Evolutionary conservation across 1,139 yeast genomes (phyloP).

Genomic region (Debaryomycetaceae sp.): DNA sequence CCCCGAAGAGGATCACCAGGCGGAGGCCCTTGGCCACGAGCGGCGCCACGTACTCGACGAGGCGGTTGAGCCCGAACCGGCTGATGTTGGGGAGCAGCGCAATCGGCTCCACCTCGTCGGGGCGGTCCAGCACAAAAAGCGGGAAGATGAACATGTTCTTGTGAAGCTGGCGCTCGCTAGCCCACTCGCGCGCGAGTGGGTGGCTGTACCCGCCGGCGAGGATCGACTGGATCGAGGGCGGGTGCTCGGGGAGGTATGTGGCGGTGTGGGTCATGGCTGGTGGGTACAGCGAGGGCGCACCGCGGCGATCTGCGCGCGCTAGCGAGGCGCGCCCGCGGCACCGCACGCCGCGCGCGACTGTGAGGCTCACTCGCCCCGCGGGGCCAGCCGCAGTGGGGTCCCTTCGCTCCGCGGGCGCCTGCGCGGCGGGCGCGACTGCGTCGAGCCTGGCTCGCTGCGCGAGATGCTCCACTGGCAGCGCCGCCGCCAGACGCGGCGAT

Average conservation of each 20-base stretch:
- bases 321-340: too few species aligned
- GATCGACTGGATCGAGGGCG: conserved; percentile 68
- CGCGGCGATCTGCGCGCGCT: too few species aligned
- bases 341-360: too few species aligned
- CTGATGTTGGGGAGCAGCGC: conserved; percentile 83
- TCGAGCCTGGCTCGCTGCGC: too few species aligned
- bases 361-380: too few species aligned
- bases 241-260: conserved; percentile 55
- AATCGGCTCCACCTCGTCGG: conserved; percentile 74
- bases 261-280: conserved; percentile 53
- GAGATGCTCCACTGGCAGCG: too few species aligned
- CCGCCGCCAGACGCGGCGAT: too few species aligned
- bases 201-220: conserved; percentile 94
- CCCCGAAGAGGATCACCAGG: conserved; percentile 90
- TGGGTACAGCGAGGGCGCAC: too few species aligned
- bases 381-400: too few species aligned
- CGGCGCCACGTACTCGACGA: conserved; percentile 65
- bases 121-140: conserved; percentile 73
- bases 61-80: conserved; percentile 77
- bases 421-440: too few species aligned
- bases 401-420: too few species aligned
- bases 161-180: conserved; percentile 72
- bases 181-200: conserved; percentile 89
- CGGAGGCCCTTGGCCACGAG: conserved; percentile 78
- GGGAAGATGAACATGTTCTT: conserved; percentile 94